phyloP scores from a whole-genome alignment of 1,284 basidiomycete species.

The Mycocalia duriaeana region DNA sequence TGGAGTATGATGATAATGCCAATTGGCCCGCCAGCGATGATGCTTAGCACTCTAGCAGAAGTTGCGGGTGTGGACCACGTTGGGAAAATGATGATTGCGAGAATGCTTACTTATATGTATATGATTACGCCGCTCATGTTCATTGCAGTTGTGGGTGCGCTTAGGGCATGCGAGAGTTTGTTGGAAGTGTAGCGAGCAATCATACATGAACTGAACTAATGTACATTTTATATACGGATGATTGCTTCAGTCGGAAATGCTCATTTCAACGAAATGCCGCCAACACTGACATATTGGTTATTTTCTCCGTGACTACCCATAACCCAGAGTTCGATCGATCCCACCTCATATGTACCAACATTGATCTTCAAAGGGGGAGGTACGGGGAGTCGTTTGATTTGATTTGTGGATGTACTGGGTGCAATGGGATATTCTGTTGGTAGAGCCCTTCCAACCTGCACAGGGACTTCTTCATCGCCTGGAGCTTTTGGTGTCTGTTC shows the following conservation, averaged over 20 bases:
- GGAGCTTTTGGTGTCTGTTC: too few species aligned
- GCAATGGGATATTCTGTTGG: too few species aligned
- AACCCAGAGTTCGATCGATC: not conserved
- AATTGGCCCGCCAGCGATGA: constrained; percentile 12
- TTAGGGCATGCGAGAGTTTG: constrained; percentile 6
- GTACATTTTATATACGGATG: too few species aligned
- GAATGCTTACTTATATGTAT: constrained; percentile 13
- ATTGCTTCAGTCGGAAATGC: too few species aligned
- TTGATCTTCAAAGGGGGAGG: not conserved
- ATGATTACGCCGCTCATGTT: constrained; percentile 11
- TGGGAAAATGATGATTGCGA: constrained; percentile 13
- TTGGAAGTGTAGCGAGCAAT: too few species aligned
- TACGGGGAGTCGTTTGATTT: not conserved
- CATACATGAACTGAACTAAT: too few species aligned
- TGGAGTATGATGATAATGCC: constrained; percentile 18
- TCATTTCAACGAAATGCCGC: not conserved
- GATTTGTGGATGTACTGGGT: too few species aligned
- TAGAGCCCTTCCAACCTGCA: too few species aligned
- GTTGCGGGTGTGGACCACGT: constrained; percentile 5
- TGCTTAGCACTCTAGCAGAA: constrained; percentile 12
- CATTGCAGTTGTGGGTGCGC: constrained; percentile 11
- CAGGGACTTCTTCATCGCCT: too few species aligned
- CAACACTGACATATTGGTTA: not conserved
- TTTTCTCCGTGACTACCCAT: not conserved
- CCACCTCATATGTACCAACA: not conserved